Evolutionary conservation across 2,329 filamentous ascomycete species (phyloP), one percentile per base, ranked within the genome.

Genomic region (Hirsutella rhossiliensis): DNA sequence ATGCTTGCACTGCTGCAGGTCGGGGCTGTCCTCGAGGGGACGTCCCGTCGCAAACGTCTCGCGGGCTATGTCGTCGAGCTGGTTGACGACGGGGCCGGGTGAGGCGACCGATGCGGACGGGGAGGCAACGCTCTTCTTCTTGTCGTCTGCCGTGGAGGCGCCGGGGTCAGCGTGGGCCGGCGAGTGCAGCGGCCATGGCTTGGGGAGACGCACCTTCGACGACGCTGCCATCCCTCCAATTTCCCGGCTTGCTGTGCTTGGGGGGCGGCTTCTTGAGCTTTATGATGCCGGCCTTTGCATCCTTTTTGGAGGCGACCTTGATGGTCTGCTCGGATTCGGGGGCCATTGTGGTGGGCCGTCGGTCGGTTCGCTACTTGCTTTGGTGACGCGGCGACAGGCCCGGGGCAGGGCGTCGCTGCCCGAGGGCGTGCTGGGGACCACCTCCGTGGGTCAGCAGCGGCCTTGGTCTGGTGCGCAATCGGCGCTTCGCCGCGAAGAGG

Each of bases 1-100:
- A 61, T 94, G 87, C 61, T 92, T 96, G 73, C 90, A 98, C 52
- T 84, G 75, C 42, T 92, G 80, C 11, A 87, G 75, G 50, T 94
- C 87, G 11, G 84, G 76, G 45, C 72, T 73, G 56, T 95, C 89
- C 54, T 88, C 82, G 52, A 94, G 74, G 0, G 88, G 87, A 46
- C 83, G 80, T 48, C 87, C 87, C 40, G 82, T 89, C 4, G 80
- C 73, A 62, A 96, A 96, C 5, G 84, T 84, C 47, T 87, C 80
- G 53, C 84, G 77, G 13, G 85, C 80, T 48, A 72, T 77, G 47
- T 88, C 81, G 54, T 94, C 86, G 42, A 95, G 75, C 43, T 78
- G 75, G 55, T 80, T 81, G 17, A 80, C 72, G 2, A 79, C 67
- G 1, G 77, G 74, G 4, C 69, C 68, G 1, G 75, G 75, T 4